Percentiles rank a stretch among this genome's conserved stretches.
Evolutionary conservation across 352 stramenopile species (phyloP).

Genomic region (Phytophthora litchii): DNA sequence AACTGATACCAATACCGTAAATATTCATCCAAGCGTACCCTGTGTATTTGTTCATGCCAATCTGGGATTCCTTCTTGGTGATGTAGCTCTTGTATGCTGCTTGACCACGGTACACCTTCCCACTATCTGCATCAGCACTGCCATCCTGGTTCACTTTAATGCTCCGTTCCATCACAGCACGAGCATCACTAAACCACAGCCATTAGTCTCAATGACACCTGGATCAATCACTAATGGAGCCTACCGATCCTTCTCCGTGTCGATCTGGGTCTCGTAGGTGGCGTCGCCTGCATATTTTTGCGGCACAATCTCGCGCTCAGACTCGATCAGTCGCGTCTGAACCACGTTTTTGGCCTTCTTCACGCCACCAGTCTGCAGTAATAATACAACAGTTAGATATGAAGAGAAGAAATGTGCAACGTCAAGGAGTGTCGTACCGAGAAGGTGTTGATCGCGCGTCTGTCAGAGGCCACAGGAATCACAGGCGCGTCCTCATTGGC

Average conservation of each 20-base stretch:
- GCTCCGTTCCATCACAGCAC: constrained; percentile 78
- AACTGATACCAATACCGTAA: background rate
- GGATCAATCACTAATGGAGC: no score
- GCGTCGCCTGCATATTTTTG: constrained; percentile 82
- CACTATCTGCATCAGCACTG: constrained; percentile 69
- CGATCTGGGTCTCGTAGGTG: constrained; percentile 86
- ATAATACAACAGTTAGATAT: no score
- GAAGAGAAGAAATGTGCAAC: no score
- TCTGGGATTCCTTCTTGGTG: constrained; percentile 85
- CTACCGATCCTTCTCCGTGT: constrained; percentile 79
- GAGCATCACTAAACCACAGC: constrained; percentile 60
- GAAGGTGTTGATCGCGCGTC: constrained; percentile 21
- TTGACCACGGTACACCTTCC: constrained; percentile 85
- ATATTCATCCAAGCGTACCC: constrained; percentile 44
- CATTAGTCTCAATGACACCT: no score
- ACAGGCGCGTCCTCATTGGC: constrained; percentile 10
- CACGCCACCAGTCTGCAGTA: constrained; percentile 50
- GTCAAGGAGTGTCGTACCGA: constrained; percentile 3
- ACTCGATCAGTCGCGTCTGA: constrained; percentile 63
- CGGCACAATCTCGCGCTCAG: constrained; percentile 75
- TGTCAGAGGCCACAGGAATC: constrained; percentile 6
- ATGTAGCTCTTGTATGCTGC: constrained; percentile 90
- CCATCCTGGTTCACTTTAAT: constrained; percentile 76
- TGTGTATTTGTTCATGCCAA: constrained; percentile 91
- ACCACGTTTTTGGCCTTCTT: constrained; percentile 74